phyloP scores from a whole-genome alignment of 306 rosid species.

The Quercus variabilis region DNA sequence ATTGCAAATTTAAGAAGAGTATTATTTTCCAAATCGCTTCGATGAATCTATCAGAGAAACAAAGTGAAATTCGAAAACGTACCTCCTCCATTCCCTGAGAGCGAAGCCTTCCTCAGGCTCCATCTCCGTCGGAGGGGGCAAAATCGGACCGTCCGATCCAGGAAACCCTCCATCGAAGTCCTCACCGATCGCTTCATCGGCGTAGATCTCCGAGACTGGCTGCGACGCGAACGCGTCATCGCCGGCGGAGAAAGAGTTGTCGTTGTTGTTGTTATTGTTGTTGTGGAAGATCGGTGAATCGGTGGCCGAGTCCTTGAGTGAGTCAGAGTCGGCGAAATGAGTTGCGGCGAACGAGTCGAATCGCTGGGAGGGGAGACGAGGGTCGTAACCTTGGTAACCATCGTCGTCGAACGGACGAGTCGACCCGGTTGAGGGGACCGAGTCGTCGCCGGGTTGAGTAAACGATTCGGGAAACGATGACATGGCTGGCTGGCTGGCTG shows the following conservation, averaged over 20 bases:
- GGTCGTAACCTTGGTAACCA: conserved; percentile 21
- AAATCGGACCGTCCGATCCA: conserved; percentile 36
- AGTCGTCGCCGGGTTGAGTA: conserved; percentile 16
- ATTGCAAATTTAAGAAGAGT: not conserved
- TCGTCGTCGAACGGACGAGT: conserved; percentile 33
- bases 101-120: conserved; percentile 36
- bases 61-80: not conserved
- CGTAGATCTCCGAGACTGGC: conserved; percentile 4
- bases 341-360: conserved; percentile 26
- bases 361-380: conserved; percentile 20
- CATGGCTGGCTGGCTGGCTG: conserved; percentile 11
- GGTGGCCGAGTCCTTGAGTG: conserved; percentile 25
- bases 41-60: not conserved
- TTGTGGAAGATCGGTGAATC: conserved; percentile 27
- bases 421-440: conserved; percentile 20
- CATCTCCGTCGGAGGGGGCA: conserved; percentile 35
- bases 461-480: conserved; percentile 23
- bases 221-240: conserved; percentile 20
- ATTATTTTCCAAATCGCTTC: no score
- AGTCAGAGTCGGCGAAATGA: conserved; percentile 25
- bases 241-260: not conserved
- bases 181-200: conserved; percentile 7
- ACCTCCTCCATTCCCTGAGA: conserved; percentile 50
- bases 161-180: conserved; percentile 25
- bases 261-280: not conserved